A percentile compares a stretch with the other conserved stretches of the same genome.
phyloP scores from a whole-genome alignment of 202 grass and related monocot species.

The Carex arenaria region DNA sequence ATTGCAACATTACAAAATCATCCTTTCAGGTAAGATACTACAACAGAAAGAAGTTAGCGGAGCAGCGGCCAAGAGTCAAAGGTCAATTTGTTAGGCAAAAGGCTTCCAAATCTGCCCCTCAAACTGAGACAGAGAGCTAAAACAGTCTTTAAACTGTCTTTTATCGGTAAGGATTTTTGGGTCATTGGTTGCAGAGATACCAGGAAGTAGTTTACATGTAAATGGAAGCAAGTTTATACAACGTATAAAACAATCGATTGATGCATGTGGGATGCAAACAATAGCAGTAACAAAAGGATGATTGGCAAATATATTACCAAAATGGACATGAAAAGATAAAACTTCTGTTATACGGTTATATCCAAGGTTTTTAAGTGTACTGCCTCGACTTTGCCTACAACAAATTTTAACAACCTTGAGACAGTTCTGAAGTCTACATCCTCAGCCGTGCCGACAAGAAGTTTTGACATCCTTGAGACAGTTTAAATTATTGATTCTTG shows the following conservation, averaged over 20 bases:
- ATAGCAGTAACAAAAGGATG: not conserved
- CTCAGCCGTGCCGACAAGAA: not conserved
- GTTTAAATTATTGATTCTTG: not conserved
- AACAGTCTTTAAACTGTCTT: constrained; percentile 18
- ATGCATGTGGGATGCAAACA: not conserved
- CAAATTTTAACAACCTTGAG: not conserved
- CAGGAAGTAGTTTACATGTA: constrained; percentile 38
- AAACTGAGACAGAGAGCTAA: constrained; percentile 44
- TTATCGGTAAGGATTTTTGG: constrained; percentile 17
- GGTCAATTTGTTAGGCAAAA: constrained; percentile 96
- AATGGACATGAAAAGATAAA: not conserved
- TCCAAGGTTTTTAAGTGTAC: not conserved
- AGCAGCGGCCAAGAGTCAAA: constrained; percentile 82
- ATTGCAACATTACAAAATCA: constrained; percentile 14
- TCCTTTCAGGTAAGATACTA: constrained; percentile 82
- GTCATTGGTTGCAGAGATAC: constrained; percentile 13
- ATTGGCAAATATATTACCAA: not conserved
- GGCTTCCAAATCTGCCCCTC: constrained; percentile 27
- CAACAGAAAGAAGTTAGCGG: constrained; percentile 88
- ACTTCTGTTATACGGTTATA: not conserved
- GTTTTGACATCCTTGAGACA: not conserved
- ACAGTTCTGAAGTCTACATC: not conserved
- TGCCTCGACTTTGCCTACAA: not conserved
- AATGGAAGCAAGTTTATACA: not conserved
- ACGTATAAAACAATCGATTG: not conserved